phyloP scores from a whole-genome alignment of 2,329 filamentous ascomycete genomes.

The Conoideocrella luteorostrata region DNA sequence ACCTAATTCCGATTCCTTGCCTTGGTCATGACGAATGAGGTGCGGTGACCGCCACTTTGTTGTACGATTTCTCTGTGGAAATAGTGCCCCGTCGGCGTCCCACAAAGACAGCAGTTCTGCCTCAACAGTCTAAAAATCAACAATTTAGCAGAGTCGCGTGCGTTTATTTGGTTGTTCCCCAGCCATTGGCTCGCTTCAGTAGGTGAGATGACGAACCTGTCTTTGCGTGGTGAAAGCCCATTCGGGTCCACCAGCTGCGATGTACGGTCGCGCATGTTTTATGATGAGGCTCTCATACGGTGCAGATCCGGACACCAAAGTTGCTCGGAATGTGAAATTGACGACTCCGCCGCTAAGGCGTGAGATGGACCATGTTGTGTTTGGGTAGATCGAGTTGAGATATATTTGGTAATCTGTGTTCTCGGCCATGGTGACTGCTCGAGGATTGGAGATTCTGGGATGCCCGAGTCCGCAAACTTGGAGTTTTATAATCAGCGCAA shows the following conservation, averaged over 20 bases:
- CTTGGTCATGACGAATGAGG: constrained; percentile 10
- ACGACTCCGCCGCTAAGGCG: constrained; percentile 13
- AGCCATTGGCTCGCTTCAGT: neutral
- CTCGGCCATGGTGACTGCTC: constrained; percentile 1
- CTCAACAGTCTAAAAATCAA: constrained; percentile 8
- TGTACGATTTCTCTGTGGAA: neutral
- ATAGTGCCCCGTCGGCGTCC: neutral
- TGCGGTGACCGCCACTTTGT: constrained; percentile 8
- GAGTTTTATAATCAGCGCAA: too few species aligned
- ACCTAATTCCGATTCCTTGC: constrained; percentile 8
- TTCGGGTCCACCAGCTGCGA: constrained; percentile 10
- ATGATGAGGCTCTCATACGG: constrained; percentile 12
- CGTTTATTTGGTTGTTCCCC: neutral
- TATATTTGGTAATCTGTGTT: constrained; percentile 9
- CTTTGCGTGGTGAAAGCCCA: constrained; percentile 12
- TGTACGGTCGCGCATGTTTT: constrained; percentile 14
- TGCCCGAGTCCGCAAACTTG: too few species aligned
- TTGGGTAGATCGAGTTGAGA: constrained; percentile 10
- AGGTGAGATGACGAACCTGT: constrained; percentile 7
- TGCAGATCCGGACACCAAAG: constrained; percentile 5
- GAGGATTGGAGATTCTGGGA: too few species aligned
- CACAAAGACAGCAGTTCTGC: neutral
- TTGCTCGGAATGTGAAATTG: constrained; percentile 13
- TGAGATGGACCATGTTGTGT: constrained; percentile 6
- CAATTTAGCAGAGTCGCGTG: neutral